A percentile compares a stretch with the other conserved stretches of the same genome.
Evolutionary conservation across 371 early-diverging fungal species (phyloP).

Genomic region (Capniomyces stellatus): DNA sequence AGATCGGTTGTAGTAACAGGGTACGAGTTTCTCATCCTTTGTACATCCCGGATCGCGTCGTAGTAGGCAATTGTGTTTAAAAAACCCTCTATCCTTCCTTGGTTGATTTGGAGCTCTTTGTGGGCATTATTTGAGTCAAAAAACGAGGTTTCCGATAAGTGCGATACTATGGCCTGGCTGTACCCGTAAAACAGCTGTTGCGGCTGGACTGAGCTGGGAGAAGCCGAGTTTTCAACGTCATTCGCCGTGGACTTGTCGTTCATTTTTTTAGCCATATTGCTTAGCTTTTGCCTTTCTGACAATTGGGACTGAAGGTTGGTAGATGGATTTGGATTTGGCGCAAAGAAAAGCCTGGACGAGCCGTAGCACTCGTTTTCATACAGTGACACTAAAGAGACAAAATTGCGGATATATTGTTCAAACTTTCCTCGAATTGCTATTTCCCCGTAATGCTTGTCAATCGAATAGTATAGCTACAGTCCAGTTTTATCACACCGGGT

Average conservation of each 20-base stretch:
- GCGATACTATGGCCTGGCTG: no score
- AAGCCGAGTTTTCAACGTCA: no score
- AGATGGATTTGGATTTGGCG: background rate
- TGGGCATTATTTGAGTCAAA: constrained; percentile 36
- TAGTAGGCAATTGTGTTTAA: constrained; percentile 45
- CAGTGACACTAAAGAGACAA: constrained; percentile 56
- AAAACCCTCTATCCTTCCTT: constrained; percentile 75
- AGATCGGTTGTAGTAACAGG: constrained; percentile 48
- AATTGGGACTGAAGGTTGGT: no score
- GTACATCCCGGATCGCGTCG: constrained; percentile 37
- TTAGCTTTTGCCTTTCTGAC: no score
- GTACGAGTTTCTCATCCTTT: constrained; percentile 29
- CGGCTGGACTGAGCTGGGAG: no score
- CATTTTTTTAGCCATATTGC: no score
- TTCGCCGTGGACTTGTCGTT: no score
- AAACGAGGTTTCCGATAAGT: no score
- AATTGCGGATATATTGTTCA: constrained; percentile 66
- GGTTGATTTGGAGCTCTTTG: constrained; percentile 45
- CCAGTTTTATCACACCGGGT: no score
- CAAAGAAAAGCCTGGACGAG: background rate
- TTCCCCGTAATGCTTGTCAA: constrained; percentile 72
- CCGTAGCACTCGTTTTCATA: constrained; percentile 49
- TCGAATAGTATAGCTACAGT: constrained; percentile 27
- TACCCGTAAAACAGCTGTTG: no score
- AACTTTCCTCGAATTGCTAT: constrained; percentile 69